Conservation (phyloP, 192 early-diverging fungal genomes). For the Coemansia sp. region DNA sequence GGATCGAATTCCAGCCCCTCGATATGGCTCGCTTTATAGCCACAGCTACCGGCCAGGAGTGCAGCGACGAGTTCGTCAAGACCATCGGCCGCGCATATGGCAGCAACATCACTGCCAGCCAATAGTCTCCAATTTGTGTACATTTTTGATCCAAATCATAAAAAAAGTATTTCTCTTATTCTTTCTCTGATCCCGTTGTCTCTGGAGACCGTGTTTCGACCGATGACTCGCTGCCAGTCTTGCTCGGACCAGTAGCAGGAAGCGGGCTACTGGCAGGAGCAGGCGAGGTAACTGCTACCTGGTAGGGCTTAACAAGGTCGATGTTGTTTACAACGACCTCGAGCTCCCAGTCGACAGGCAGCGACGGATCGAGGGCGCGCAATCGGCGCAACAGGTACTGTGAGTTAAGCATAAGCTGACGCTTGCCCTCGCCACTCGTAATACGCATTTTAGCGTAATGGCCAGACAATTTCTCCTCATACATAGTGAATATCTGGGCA, state of each 20-base stretch:
- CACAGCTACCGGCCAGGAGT: conserved; percentile 35
- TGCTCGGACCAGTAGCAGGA: background rate
- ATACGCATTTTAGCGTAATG: conserved; percentile 33
- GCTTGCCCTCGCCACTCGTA: conserved; percentile 44
- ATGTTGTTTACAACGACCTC: conserved; percentile 82
- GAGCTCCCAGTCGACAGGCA: conserved; percentile 71
- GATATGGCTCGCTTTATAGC: conserved; percentile 53
- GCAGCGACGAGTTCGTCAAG: conserved; percentile 39
- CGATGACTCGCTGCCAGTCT: background rate
- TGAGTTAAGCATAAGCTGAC: conserved; percentile 73
- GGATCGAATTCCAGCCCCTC: conserved; percentile 34
- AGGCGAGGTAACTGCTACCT: conserved; percentile 9
- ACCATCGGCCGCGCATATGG: conserved; percentile 47
- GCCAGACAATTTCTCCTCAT: conserved; percentile 67
- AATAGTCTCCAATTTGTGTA: background rate
- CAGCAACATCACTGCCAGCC: conserved; percentile 13
- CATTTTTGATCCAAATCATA: background rate
- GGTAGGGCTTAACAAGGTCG: conserved; percentile 59
- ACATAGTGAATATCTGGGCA: conserved; percentile 74
- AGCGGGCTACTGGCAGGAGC: background rate
- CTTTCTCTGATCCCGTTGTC: background rate
- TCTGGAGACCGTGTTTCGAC: background rate
- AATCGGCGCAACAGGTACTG: conserved; percentile 70
- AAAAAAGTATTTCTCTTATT: background rate
- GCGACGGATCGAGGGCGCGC: conserved; percentile 64